Base-by-base conservation (phyloP, 345 rosid genomes). In the Garcia nutans region DNA sequence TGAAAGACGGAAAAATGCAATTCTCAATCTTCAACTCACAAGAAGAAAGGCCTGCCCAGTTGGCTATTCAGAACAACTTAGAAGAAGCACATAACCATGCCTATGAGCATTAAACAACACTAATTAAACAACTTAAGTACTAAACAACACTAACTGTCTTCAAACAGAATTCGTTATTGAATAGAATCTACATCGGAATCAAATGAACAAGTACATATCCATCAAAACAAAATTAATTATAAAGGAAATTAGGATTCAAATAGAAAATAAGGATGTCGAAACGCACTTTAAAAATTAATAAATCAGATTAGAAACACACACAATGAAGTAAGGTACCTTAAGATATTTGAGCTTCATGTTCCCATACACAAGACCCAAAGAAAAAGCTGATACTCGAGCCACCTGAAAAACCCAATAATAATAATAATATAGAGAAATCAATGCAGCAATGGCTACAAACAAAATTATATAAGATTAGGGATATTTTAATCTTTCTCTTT, bases 301-400 rank as follows among this genome's bases (percentile, higher is more conserved):
- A 67, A 49, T 6, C 10, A 7, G 26, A 22, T 10, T 28, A 45
- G 20, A 65, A 44, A 20, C 57, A 49, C 37, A 67, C 20, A 33
- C 15, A 57, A 52, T 13, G 5, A 57, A 13, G 10, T 2, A 26
- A 58, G 45, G 47, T n/a, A 93, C 97, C 97, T 88, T 84, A 71
- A 93, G 87, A 79, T 83, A 89, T 88, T 90, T 93, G 82, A 93
- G 92, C 88, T 93, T 92, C 74, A 92, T 70, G 87, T 78, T 92
- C 15, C 98, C 98, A 59, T 92, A 93, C 28, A 87, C 86, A 69
- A 90, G 83, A 73, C 98, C 98, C 11, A 87, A 15, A 0, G 93
- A 85, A 65, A 93, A 87, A 70, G 97, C 94, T 16, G 98, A 90
- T 37, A 85, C 96, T 74, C 98, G 93, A 87, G 98, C 98, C 76